Conservation (phyloP, 2,329 filamentous ascomycete genomes). For the Neospermospora avenae region DNA sequence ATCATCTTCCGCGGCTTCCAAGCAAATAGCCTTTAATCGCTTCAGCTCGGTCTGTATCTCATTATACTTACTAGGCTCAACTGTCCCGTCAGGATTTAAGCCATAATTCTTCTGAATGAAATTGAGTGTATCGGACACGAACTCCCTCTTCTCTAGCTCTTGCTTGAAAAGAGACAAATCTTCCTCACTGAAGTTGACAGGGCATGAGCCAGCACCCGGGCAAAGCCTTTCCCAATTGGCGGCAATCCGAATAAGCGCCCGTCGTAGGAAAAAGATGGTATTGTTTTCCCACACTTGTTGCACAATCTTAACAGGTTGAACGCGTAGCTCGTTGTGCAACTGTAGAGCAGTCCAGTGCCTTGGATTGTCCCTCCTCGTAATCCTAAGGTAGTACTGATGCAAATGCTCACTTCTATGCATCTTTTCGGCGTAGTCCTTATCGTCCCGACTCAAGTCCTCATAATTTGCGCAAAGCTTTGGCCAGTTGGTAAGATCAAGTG, state of each 20-base stretch:
- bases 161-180: not conserved
- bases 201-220: not conserved
- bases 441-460: not conserved
- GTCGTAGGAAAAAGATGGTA: not conserved
- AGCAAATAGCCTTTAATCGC: not conserved
- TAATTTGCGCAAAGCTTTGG: not conserved
- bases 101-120: slow-evolving; percentile 11
- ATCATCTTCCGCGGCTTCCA: slow-evolving; percentile 7
- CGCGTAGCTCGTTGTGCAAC: not conserved
- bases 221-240: not conserved
- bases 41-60: slow-evolving; percentile 7
- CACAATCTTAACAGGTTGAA: not conserved
- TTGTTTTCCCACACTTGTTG: not conserved
- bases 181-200: not conserved
- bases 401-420: not conserved
- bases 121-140: slow-evolving; percentile 5
- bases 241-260: not conserved
- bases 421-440: slow-evolving; percentile 8
- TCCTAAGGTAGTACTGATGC: not conserved
- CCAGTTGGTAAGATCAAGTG: not conserved
- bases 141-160: slow-evolving; percentile 10
- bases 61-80: slow-evolving; percentile 7
- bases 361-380: not conserved
- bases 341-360: not conserved
- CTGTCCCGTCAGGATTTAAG: slow-evolving; percentile 6